Percentiles rank a stretch among this genome's conserved stretches.
Conservation (phyloP, 2,329 filamentous ascomycete genomes). For the Aspergillus luchuensis region DNA sequence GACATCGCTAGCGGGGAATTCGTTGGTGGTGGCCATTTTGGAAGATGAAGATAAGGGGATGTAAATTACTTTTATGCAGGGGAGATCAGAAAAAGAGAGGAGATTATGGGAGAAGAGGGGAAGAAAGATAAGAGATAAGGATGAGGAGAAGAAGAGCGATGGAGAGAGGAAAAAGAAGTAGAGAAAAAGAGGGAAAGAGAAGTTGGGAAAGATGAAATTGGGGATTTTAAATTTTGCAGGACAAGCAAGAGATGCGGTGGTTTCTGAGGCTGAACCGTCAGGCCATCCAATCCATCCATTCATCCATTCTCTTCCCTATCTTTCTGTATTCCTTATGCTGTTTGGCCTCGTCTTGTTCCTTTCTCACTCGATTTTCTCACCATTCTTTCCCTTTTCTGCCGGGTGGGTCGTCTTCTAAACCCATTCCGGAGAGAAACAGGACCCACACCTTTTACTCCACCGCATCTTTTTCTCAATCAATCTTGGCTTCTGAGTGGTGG, state of each 20-base stretch:
- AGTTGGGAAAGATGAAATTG: conserved; percentile 6
- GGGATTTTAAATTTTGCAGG: conserved; percentile 6
- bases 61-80: not conserved
- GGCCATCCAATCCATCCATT: conserved; percentile 2
- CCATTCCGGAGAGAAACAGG: conserved; percentile 1
- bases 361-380: conserved; percentile 14
- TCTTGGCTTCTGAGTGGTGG: not conserved
- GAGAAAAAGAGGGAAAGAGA: conserved; percentile 13
- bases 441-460: not conserved
- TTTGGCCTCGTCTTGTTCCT: conserved; percentile 1
- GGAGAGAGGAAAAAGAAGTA: not conserved
- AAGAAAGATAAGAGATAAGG: conserved; percentile 12
- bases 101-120: conserved; percentile 8
- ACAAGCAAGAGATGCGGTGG: conserved; percentile 10
- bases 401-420: conserved; percentile 5
- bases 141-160: conserved; percentile 3
- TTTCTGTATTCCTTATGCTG: conserved; percentile 13
- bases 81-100: not conserved
- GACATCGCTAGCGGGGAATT: conserved; percentile 64
- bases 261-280: conserved; percentile 11
- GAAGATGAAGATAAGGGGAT: conserved; percentile 2
- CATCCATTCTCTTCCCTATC: conserved; percentile 2
- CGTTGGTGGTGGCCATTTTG: conserved; percentile 66
- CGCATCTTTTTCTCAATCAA: not conserved
- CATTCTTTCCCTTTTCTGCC: not conserved